Percentiles rank a stretch among this genome's conserved stretches.
phyloP scores from a whole-genome alignment of 192 early-diverging fungal species.

The Pilaira anomala region DNA sequence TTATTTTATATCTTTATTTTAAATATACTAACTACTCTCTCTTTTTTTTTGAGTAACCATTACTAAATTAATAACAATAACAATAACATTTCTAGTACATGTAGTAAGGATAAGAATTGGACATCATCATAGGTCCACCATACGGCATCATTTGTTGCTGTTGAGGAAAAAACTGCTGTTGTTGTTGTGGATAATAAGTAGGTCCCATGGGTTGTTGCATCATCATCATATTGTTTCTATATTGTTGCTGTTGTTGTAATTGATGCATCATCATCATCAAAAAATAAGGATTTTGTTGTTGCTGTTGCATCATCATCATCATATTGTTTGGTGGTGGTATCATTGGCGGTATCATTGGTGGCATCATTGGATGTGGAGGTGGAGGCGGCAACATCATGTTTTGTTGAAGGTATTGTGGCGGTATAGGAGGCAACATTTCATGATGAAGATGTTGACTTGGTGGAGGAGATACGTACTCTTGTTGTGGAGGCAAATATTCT shows the following conservation, averaged over 20 bases:
- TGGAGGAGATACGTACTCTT: too few species aligned
- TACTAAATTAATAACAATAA: too few species aligned
- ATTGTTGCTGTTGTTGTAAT: neutral
- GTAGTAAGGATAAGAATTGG: too few species aligned
- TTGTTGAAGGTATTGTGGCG: too few species aligned
- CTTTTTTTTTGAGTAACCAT: too few species aligned
- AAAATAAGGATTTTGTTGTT: neutral
- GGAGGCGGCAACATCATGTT: neutral
- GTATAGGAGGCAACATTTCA: too few species aligned
- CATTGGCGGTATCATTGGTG: neutral
- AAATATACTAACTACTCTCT: neutral
- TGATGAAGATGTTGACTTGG: too few species aligned
- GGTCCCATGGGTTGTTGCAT: constrained; percentile 2
- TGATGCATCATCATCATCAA: neutral
- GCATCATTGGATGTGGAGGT: constrained; percentile 56
- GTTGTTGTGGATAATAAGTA: neutral
- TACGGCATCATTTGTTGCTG: constrained; percentile 10
- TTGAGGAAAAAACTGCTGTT: neutral
- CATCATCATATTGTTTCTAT: constrained; percentile 5
- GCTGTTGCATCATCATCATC: neutral
- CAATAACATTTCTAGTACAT: too few species aligned
- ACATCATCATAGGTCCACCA: neutral
- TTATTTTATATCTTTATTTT: neutral
- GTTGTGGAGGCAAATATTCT: too few species aligned
- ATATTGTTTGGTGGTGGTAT: too few species aligned